Evolutionary conservation across 2,329 filamentous ascomycete species (phyloP).

Genomic region (Elsinoe arachidis): DNA sequence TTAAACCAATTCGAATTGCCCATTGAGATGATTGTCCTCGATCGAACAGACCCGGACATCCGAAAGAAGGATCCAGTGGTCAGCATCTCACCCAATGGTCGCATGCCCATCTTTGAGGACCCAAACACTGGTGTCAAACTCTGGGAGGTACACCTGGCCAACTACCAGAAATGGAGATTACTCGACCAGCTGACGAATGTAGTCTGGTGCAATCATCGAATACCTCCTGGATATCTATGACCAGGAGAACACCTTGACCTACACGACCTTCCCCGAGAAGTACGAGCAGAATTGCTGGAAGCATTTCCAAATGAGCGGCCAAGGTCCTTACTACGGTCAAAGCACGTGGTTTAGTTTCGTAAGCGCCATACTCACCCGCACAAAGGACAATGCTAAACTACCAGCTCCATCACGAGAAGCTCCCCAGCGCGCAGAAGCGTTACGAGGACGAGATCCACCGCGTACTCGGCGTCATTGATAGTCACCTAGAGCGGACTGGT

Average conservation of each 20-base stretch:
- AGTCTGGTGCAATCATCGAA: constrained; percentile 23
- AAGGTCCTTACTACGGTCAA: constrained; percentile 37
- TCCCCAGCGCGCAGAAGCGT: constrained; percentile 36
- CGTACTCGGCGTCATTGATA: constrained; percentile 38
- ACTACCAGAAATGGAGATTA: neutral
- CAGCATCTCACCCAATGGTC: constrained; percentile 34
- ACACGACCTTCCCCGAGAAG: constrained; percentile 21
- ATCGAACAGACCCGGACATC: constrained; percentile 24
- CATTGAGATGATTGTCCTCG: constrained; percentile 26
- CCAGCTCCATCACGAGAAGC: constrained; percentile 34
- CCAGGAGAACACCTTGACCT: constrained; percentile 22
- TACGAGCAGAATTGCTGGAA: constrained; percentile 25
- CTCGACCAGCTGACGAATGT: neutral
- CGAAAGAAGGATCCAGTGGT: constrained; percentile 23
- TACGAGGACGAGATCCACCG: constrained; percentile 39
- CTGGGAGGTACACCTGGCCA: constrained; percentile 23
- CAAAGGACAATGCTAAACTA: neutral
- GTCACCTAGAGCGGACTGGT: constrained; percentile 26
- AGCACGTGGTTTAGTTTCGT: constrained; percentile 32
- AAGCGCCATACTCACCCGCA: neutral
- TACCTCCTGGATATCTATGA: constrained; percentile 30
- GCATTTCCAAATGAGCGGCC: constrained; percentile 28
- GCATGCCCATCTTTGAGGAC: constrained; percentile 36
- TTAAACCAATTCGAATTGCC: constrained; percentile 37
- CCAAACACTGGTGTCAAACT: constrained; percentile 35